Evolutionary conservation across 2,329 filamentous ascomycete genomes (phyloP).

Genomic region (Cercospora citrullina): DNA sequence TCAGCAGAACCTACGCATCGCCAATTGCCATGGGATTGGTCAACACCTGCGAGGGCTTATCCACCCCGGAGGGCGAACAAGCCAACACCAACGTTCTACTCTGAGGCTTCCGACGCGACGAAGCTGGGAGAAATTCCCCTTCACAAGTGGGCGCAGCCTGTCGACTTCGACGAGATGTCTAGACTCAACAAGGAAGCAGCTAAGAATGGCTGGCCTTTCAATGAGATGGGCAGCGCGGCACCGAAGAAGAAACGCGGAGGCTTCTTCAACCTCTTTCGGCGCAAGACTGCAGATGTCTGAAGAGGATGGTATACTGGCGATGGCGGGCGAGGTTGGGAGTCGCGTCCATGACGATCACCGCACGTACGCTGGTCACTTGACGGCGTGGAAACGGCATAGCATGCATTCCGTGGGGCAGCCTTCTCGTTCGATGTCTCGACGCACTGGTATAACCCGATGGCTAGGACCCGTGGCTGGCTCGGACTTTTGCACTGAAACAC

Average conservation of each 20-base stretch:
- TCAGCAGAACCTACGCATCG: not conserved
- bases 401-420: not conserved
- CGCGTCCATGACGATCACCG: not conserved
- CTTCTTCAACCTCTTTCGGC: slow-evolving; percentile 27
- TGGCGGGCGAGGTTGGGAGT: not conserved
- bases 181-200: slow-evolving; percentile 45
- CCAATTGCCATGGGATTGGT: not conserved
- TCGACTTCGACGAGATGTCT: slow-evolving; percentile 46
- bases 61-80: slow-evolving; percentile 27
- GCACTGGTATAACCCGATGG: not conserved
- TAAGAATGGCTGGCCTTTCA: slow-evolving; percentile 34
- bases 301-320: no score
- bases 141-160: slow-evolving; percentile 47
- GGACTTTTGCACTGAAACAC: not conserved
- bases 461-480: not conserved
- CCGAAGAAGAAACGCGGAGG: slow-evolving; percentile 25
- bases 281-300: slow-evolving; percentile 13
- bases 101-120: slow-evolving; percentile 48
- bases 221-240: not conserved
- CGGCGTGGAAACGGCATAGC: not conserved
- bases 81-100: slow-evolving; percentile 44
- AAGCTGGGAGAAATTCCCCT: slow-evolving; percentile 52
- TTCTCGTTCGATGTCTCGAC: not conserved
- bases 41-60: not conserved
- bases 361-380: not conserved